phyloP scores from a whole-genome alignment of 1,139 yeast species.

The Diutina scorzettiae region DNA sequence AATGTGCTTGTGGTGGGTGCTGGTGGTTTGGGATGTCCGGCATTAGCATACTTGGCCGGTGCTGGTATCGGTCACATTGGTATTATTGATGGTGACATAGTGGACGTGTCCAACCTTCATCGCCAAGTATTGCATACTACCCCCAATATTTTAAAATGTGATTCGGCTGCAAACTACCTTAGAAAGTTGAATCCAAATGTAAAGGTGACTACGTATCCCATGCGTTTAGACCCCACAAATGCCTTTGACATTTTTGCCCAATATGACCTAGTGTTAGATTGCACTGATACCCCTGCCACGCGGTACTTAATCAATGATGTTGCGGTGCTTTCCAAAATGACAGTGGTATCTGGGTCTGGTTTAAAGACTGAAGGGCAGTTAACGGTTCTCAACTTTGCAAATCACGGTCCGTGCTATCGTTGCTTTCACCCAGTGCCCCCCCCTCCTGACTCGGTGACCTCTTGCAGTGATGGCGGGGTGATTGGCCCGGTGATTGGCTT shows the following conservation, averaged over 20 bases:
- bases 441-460: conserved; percentile 65
- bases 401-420: conserved; percentile 81
- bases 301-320: conserved; percentile 84
- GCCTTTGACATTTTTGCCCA: conserved; percentile 49
- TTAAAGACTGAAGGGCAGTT: conserved; percentile 86
- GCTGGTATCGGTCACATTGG: conserved; percentile 85
- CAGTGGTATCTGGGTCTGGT: conserved; percentile 89
- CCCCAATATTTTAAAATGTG: conserved; percentile 60
- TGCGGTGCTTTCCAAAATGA: conserved; percentile 53
- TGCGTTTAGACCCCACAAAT: conserved; percentile 41
- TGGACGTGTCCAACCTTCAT: conserved; percentile 78
- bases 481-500: conserved; percentile 92
- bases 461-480: conserved; percentile 93
- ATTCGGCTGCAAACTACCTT: conserved; percentile 54
- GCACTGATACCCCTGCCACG: conserved; percentile 88
- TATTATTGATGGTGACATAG: conserved; percentile 76
- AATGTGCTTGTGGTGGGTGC: conserved; percentile 80
- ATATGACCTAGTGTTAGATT: conserved; percentile 76
- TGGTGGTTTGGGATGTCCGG: conserved; percentile 95
- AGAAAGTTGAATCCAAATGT: conserved; percentile 57
- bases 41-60: conserved; percentile 70
- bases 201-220: conserved; percentile 36
- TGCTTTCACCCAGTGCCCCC: conserved; percentile 92
- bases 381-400: conserved; percentile 55
- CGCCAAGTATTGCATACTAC: conserved; percentile 78